Conservation (phyloP, 768 basidiomycete species). For the Lentinula lateritia region DNA sequence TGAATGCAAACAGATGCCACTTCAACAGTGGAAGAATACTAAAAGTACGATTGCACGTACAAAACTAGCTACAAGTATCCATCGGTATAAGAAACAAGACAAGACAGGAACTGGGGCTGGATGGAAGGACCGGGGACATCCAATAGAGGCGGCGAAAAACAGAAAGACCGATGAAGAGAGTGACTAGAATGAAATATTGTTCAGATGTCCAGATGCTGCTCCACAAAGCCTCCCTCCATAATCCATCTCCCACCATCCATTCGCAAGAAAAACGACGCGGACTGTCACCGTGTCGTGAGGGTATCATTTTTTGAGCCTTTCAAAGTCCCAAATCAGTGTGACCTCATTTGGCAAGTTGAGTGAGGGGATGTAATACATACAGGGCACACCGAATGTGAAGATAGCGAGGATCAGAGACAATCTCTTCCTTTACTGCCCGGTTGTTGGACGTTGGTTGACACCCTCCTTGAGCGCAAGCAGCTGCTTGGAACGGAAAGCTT, state of each 20-base stretch:
- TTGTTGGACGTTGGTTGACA: slow-evolving; percentile 63
- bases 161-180: neutral
- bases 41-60: neutral
- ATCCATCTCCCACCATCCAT: neutral
- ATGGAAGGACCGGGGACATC: neutral
- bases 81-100: neutral
- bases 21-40: neutral
- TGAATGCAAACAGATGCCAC: neutral
- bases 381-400: neutral
- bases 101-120: neutral
- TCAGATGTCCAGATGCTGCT: neutral
- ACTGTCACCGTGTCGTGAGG: neutral
- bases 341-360: too few relatives aligned
- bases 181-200: neutral
- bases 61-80: neutral
- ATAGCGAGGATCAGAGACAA: neutral
- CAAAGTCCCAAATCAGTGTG: neutral
- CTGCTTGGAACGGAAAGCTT: slow-evolving; percentile 99
- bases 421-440: slow-evolving; percentile 19
- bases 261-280: neutral
- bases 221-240: neutral
- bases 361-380: neutral
- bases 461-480: slow-evolving; percentile 95
- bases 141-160: neutral
- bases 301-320: neutral